phyloP scores from a whole-genome alignment of 1,139 yeast species.

The Nadsonia starkeyi-henricii region DNA sequence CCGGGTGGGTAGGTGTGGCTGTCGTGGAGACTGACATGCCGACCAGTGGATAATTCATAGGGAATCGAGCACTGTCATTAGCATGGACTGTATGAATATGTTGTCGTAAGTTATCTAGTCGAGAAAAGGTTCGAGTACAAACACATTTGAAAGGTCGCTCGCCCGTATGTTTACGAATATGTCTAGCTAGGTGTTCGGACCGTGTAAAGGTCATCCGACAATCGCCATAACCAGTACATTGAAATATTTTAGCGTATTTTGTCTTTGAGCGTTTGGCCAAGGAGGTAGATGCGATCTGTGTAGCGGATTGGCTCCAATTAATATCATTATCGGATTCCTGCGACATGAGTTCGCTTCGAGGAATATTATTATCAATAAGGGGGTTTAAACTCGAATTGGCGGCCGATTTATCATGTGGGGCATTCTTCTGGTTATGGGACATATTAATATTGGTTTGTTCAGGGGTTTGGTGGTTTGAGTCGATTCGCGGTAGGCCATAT shows the following conservation, averaged over 20 bases:
- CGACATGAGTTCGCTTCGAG: too few relatives aligned
- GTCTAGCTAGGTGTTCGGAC: constrained; percentile 84
- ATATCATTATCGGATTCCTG: too few relatives aligned
- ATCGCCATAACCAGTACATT: constrained; percentile 76
- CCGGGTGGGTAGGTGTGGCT: too few relatives aligned
- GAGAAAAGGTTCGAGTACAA: constrained; percentile 66
- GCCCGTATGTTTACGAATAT: constrained; percentile 86
- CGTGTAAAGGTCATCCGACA: constrained; percentile 82
- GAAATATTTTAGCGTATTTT: constrained; percentile 42
- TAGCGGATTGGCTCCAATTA: too few relatives aligned
- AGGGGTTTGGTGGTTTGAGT: too few relatives aligned
- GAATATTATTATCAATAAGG: too few relatives aligned
- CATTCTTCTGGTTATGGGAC: too few relatives aligned
- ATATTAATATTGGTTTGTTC: too few relatives aligned
- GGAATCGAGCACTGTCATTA: constrained; percentile 39
- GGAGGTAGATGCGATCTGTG: constrained; percentile 1
- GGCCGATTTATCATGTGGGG: too few relatives aligned
- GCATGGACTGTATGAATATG: constrained; percentile 91
- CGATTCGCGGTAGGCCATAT: too few relatives aligned
- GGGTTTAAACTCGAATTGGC: too few relatives aligned
- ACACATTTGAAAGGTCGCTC: constrained; percentile 89
- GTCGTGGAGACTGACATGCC: too few relatives aligned
- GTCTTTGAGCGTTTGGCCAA: constrained; percentile 16
- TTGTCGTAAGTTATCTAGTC: constrained; percentile 80
- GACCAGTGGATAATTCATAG: constrained; percentile 20